Percentiles rank a stretch among this genome's conserved stretches.
These are phyloP conservation scores for Gregarina niphandrodes DNA, from an alignment of 169 alveolate species.

Conservation along the genomic window DNA sequence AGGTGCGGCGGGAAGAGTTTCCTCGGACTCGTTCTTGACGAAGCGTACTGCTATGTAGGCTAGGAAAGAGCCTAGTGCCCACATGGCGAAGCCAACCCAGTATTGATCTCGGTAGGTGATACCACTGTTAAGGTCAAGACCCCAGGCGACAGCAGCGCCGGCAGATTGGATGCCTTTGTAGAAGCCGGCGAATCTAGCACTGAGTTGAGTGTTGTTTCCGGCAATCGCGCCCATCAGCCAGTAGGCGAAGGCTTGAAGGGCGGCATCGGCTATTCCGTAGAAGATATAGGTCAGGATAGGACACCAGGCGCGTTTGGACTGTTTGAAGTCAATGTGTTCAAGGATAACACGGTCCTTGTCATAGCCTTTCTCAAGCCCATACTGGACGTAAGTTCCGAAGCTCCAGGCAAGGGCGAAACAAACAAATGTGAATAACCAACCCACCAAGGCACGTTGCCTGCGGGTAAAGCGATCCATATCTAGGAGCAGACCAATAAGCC, in stretches of 20 bases:
- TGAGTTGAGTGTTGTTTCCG: background rate
- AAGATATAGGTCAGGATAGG: background rate
- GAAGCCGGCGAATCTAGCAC: conserved; percentile 3
- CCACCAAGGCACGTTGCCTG: background rate
- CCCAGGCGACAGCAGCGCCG: conserved; percentile 4
- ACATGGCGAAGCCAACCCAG: no score
- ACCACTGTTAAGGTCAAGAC: background rate
- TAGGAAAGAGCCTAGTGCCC: no score
- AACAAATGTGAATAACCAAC: background rate
- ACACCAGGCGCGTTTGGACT: background rate
- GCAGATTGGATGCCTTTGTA: conserved; percentile 4
- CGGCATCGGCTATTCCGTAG: conserved; percentile 1
- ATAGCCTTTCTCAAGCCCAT: background rate
- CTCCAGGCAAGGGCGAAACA: background rate
- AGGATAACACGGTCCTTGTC: background rate
- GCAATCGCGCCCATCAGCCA: conserved; percentile 4
- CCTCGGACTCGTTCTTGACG: no score
- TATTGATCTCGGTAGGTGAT: no score
- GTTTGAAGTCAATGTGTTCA: background rate
- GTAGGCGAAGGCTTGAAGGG: conserved; percentile 1
- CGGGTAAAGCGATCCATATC: background rate
- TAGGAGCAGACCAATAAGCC: conserved; percentile 1
- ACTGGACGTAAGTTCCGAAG: background rate
- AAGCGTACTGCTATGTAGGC: no score
- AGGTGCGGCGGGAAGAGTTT: no score